Percentiles rank a stretch among this genome's conserved stretches.
phyloP scores from a whole-genome alignment of 495 filamentous ascomycete genomes.

The Hypoxylon fragiforme region DNA sequence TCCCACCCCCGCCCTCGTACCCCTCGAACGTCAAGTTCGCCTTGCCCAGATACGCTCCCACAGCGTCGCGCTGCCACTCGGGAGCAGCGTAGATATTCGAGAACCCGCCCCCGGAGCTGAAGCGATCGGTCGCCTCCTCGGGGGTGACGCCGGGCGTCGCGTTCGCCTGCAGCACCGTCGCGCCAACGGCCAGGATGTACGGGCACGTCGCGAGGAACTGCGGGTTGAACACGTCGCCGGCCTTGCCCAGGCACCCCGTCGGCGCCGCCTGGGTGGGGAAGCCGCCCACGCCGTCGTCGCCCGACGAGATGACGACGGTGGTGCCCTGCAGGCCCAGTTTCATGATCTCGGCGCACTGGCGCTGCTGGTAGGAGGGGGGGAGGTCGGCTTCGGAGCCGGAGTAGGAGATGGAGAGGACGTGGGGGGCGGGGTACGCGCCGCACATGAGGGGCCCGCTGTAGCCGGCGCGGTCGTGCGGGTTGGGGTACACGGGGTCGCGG shows the following conservation, averaged over 20 bases:
- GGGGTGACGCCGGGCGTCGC: conserved; percentile 34
- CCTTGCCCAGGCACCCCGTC: conserved; percentile 31
- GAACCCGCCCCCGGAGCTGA: conserved; percentile 67
- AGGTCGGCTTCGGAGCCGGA: conserved; percentile 42
- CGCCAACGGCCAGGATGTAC: conserved; percentile 36
- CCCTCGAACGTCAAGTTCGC: conserved; percentile 46
- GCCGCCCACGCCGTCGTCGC: conserved; percentile 61
- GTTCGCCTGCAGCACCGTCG: conserved; percentile 36
- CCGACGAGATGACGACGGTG: conserved; percentile 62
- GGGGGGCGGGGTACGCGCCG: conserved; percentile 49
- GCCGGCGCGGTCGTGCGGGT: conserved; percentile 50
- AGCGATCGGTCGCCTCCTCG: conserved; percentile 49
- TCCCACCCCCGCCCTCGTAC: conserved; percentile 37
- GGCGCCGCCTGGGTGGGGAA: conserved; percentile 45
- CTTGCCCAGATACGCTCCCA: conserved; percentile 53
- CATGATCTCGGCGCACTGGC: conserved; percentile 54
- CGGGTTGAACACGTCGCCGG: conserved; percentile 36
- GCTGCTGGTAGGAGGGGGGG: conserved; percentile 41
- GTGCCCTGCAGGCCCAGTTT: conserved; percentile 68
- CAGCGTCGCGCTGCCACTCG: conserved; percentile 57
- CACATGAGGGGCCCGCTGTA: conserved; percentile 65
- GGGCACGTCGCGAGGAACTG: conserved; percentile 39
- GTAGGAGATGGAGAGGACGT: conserved; percentile 49
- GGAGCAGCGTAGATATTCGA: conserved; percentile 66
- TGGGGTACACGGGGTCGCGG: conserved; percentile 60